Conservation (phyloP, 2,329 filamentous ascomycete genomes). For the Pseudopithomyces maydicus region DNA sequence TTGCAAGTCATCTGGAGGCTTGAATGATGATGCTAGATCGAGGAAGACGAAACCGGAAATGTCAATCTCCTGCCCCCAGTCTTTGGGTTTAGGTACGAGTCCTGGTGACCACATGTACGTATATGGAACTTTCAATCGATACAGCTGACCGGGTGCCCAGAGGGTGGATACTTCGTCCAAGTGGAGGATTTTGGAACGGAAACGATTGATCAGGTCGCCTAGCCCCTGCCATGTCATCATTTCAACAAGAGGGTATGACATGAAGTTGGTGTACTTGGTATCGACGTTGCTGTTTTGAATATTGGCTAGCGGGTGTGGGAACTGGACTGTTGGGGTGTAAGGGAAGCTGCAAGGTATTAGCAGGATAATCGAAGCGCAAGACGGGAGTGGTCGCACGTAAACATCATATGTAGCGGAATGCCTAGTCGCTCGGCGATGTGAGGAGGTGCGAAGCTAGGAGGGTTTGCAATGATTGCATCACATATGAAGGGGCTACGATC, state of each 20-base stretch:
- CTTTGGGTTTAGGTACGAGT: slow-evolving; percentile 68
- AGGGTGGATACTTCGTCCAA: slow-evolving; percentile 76
- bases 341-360: slow-evolving; percentile 60
- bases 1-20: slow-evolving; percentile 61
- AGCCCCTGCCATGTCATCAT: slow-evolving; percentile 72
- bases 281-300: slow-evolving; percentile 76
- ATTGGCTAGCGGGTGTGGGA: slow-evolving; percentile 78
- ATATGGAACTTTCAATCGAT: slow-evolving; percentile 74
- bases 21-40: slow-evolving; percentile 66
- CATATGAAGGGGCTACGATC: slow-evolving; percentile 75
- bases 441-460: slow-evolving; percentile 76
- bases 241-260: slow-evolving; percentile 79
- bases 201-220: slow-evolving; percentile 77
- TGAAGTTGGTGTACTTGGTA: slow-evolving; percentile 76
- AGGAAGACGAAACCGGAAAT: slow-evolving; percentile 81
- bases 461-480: slow-evolving; percentile 80
- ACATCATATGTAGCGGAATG: slow-evolving; percentile 83
- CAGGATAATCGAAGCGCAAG: slow-evolving; percentile 58
- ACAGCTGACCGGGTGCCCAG: slow-evolving; percentile 76
- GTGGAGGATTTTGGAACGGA: slow-evolving; percentile 70
- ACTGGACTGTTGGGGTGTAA: slow-evolving; percentile 75
- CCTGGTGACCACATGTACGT: slow-evolving; percentile 71
- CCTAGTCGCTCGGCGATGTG: slow-evolving; percentile 77
- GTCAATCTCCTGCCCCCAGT: slow-evolving; percentile 73
- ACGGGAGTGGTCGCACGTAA: slow-evolving; percentile 76